phyloP scores from a whole-genome alignment of 192 early-diverging fungal species.

The Dimargaris verticillata region DNA sequence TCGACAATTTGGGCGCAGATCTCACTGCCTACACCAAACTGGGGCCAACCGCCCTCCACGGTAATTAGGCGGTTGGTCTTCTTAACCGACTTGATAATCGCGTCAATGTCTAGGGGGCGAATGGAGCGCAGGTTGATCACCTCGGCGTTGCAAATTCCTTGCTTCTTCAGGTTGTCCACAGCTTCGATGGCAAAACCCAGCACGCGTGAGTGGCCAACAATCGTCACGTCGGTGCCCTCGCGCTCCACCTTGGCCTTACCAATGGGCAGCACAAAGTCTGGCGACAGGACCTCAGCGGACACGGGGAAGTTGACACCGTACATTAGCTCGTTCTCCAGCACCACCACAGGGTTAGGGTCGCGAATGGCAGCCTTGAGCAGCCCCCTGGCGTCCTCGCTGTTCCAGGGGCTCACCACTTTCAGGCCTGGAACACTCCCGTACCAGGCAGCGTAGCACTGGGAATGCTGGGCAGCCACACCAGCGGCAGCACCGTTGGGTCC shows the following conservation, averaged over 20 bases:
- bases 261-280: conserved; percentile 77
- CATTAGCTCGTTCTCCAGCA: conserved; percentile 96
- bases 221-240: conserved; percentile 69
- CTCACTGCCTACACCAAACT: conserved; percentile 87
- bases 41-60: conserved; percentile 90
- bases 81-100: conserved; percentile 85
- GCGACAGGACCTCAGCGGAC: conserved; percentile 51
- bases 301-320: conserved; percentile 83
- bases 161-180: conserved; percentile 68
- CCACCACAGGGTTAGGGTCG: conserved; percentile 93
- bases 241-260: conserved; percentile 92
- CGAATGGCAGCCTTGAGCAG: conserved; percentile 95
- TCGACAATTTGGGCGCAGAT: conserved; percentile 95
- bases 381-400: conserved; percentile 92
- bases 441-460: conserved; percentile 97
- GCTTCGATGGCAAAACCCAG: conserved; percentile 76
- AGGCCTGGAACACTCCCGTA: conserved; percentile 92
- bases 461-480: conserved; percentile 96
- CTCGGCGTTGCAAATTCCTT: conserved; percentile 58
- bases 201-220: conserved; percentile 85
- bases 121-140: conserved; percentile 98
- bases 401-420: conserved; percentile 93
- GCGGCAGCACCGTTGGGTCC: conserved; percentile 97
- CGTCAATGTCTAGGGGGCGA: conserved; percentile 81
- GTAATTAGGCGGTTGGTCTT: conserved; percentile 95